These are phyloP conservation scores for Stagonosporopsis rhizophila DNA, from an alignment of 2,329 filamentous ascomycete genomes.

Conservation along the genomic window DNA sequence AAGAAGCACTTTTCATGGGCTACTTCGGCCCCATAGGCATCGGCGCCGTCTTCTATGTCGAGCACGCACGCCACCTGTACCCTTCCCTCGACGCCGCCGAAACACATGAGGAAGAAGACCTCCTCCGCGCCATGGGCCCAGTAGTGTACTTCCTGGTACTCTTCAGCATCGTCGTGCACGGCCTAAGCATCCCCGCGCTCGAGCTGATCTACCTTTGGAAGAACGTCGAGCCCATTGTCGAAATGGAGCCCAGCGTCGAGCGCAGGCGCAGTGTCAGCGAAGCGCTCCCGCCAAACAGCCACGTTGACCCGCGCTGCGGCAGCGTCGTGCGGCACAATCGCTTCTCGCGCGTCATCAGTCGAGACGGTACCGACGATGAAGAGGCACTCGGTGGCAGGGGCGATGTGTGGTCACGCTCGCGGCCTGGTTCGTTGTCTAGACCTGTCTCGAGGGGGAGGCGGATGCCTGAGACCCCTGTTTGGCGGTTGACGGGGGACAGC, in stretches of 20 bases:
- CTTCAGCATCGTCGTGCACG: slow-evolving; percentile 57
- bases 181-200: slow-evolving; percentile 57
- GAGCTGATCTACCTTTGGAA: slow-evolving; percentile 50
- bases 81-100: slow-evolving; percentile 51
- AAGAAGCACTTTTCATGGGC: slow-evolving; percentile 67
- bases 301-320: slow-evolving; percentile 33
- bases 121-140: slow-evolving; percentile 52
- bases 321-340: slow-evolving; percentile 55
- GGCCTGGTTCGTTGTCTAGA: neutral
- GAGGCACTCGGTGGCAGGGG: neutral
- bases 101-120: slow-evolving; percentile 49
- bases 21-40: slow-evolving; percentile 59
- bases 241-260: slow-evolving; percentile 42
- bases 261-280: slow-evolving; percentile 48
- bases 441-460: neutral
- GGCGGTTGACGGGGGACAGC: slow-evolving; percentile 4
- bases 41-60: slow-evolving; percentile 56
- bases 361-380: neutral
- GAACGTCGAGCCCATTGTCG: slow-evolving; percentile 55
- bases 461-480: neutral
- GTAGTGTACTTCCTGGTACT: slow-evolving; percentile 57
- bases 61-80: slow-evolving; percentile 55
- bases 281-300: slow-evolving; percentile 51
- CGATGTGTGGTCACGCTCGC: neutral
- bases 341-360: slow-evolving; percentile 42